Evolutionary conservation across 352 stramenopile species (phyloP), one percentile per base, ranked within the genome.

Genomic region (Albugo laibachii): DNA sequence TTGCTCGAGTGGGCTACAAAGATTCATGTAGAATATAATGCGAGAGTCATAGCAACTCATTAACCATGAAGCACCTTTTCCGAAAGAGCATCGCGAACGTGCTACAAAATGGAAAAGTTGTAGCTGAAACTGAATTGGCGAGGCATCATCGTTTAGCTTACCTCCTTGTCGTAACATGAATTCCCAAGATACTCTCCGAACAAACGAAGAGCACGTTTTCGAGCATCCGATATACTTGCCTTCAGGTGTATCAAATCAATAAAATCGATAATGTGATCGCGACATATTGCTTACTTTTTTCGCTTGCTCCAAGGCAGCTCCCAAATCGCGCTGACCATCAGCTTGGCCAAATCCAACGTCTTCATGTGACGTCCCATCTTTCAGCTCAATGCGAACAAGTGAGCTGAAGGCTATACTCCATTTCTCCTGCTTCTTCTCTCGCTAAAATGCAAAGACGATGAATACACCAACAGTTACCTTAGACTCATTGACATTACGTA

Each of bases 181-280:
- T 92, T 92, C 12, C 78, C 78, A 8, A 92, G 45, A 44, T 84
- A 87, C 53, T 92, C 78, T 31, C 78, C 78, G 62, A 92, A 92
- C 2, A 92, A 53, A 6, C 78, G 65, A 27, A 92, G 50, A 6
- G 75, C 71, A 35, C 78, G 62, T 53, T 92, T 92, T 14, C 78
- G 59, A 1, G 71, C 78, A 55, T 92, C 78, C 5, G 78, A 92
- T 24, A 92, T 82, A 48, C 75, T 88, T 20, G 78, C 69, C 62
- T 71, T 31, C 1, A n/a, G 37, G 38, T 43, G 16, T 10, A 43
- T 43, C 38, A 43, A 24, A 43, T 10, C 8, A 8, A 43, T 24
- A 3, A 24, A 43, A 43, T 10, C 3, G 3, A 8, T 8, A 43
- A 8, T 8, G 38, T 8, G 16, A 8, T 24, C 3, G 16, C 8